Conservation (phyloP, 306 rosid genomes). For the Prunus persica region DNA sequence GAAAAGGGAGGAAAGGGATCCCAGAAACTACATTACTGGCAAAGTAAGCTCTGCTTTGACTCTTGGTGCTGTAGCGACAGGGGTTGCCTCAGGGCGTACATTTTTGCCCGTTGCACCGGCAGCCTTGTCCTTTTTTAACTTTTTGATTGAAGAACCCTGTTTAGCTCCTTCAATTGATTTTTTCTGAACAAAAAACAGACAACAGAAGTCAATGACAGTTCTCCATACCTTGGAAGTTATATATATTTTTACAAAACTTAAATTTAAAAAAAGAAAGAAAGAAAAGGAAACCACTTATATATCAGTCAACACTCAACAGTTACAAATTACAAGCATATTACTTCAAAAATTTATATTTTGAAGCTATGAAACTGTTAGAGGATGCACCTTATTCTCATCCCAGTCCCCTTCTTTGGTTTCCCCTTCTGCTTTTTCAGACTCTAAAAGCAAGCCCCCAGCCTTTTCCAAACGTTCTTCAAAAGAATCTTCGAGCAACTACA, state of each 20-base stretch:
- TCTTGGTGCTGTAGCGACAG: constrained; percentile 64
- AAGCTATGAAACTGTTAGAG: constrained; percentile 9
- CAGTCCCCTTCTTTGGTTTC: constrained; percentile 78
- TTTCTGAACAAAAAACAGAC: constrained; percentile 54
- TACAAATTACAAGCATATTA: background rate
- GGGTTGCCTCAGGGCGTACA: constrained; percentile 61
- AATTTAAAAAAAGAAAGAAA: no score
- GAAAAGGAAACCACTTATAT: background rate
- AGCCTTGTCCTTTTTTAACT: constrained; percentile 86
- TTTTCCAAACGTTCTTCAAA: constrained; percentile 86
- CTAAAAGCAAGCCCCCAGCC: constrained; percentile 66
- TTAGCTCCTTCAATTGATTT: constrained; percentile 78
- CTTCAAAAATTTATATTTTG: background rate
- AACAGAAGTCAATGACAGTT: constrained; percentile 17
- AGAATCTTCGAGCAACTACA: constrained; percentile 87
- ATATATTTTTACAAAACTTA: no score
- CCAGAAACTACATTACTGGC: constrained; percentile 68
- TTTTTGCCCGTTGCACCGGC: constrained; percentile 62
- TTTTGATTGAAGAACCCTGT: constrained; percentile 83
- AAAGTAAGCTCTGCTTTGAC: constrained; percentile 90
- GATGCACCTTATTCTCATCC: constrained; percentile 78
- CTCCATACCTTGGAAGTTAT: background rate
- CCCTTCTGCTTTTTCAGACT: constrained; percentile 87
- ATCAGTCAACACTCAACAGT: background rate
- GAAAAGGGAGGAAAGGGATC: constrained; percentile 6